Percentiles rank a stretch among this genome's conserved stretches.
Conservation (phyloP, 805 yeast genomes). For the Wickerhamiella slavikovae region DNA sequence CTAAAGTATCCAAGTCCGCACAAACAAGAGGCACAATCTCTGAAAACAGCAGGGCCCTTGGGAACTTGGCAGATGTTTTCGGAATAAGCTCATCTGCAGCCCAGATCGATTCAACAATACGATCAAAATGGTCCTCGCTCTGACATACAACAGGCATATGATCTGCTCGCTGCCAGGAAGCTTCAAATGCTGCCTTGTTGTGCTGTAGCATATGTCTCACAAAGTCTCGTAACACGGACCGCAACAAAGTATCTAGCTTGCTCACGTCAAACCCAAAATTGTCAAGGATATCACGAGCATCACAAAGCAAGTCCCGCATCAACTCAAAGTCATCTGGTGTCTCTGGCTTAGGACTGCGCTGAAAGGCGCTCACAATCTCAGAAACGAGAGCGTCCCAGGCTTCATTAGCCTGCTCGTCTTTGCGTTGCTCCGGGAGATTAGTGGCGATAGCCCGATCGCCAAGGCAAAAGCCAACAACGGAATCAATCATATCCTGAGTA, state of each 20-base stretch:
- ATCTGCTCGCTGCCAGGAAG: slow-evolving; percentile 54
- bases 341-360: slow-evolving; percentile 3
- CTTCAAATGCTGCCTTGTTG: slow-evolving; percentile 40
- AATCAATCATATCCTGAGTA: slow-evolving; percentile 12
- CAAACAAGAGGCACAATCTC: slow-evolving; percentile 77
- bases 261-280: slow-evolving; percentile 40
- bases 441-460: slow-evolving; percentile 48
- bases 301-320: slow-evolving; percentile 30
- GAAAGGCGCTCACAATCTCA: slow-evolving; percentile 13
- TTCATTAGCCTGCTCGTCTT: slow-evolving; percentile 45
- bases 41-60: slow-evolving; percentile 66
- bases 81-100: slow-evolving; percentile 25
- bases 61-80: slow-evolving; percentile 21
- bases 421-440: slow-evolving; percentile 37
- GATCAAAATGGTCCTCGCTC: slow-evolving; percentile 35
- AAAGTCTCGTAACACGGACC: slow-evolving; percentile 36
- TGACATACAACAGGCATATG: slow-evolving; percentile 70
- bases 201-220: slow-evolving; percentile 33
- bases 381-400: slow-evolving; percentile 50
- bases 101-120: slow-evolving; percentile 35
- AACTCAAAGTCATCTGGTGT: slow-evolving; percentile 20
- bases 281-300: slow-evolving; percentile 57
- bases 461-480: slow-evolving; percentile 55
- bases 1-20: slow-evolving; percentile 44
- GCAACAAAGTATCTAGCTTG: slow-evolving; percentile 40